These are phyloP conservation scores for Macrophomina phaseolina DNA, from an alignment of 2,329 filamentous ascomycete species.

Conservation along the genomic window DNA sequence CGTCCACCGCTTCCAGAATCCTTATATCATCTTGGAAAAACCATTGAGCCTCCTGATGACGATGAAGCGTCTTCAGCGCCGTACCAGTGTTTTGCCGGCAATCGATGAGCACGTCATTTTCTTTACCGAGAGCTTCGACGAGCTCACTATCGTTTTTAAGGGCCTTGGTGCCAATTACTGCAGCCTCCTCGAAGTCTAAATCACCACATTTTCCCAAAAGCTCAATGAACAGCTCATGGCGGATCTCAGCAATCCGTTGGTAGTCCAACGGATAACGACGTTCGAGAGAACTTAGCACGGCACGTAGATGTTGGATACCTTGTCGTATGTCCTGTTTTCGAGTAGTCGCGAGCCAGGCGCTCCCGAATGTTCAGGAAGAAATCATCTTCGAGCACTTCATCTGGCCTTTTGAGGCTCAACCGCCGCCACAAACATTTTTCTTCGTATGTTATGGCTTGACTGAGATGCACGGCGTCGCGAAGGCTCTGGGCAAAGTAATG, in stretches of 20 bases:
- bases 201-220: neutral
- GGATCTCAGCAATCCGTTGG: neutral
- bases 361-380: neutral
- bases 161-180: too few relatives aligned
- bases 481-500: neutral
- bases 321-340: neutral
- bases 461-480: neutral
- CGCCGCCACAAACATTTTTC: neutral
- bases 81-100: too few relatives aligned
- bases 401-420: neutral
- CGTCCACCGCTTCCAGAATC: too few relatives aligned
- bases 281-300: neutral
- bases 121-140: too few relatives aligned
- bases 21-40: too few relatives aligned
- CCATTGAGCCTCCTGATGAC: too few relatives aligned
- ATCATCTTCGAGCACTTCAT: neutral
- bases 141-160: too few relatives aligned
- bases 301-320: neutral
- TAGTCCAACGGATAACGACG: neutral
- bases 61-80: too few relatives aligned
- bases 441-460: neutral
- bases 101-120: too few relatives aligned
- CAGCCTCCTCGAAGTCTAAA: too few relatives aligned
- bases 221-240: neutral
- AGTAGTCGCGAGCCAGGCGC: neutral